Conservation (phyloP, 306 rosid genomes). For the Trichosanthes cucumerina region DNA sequence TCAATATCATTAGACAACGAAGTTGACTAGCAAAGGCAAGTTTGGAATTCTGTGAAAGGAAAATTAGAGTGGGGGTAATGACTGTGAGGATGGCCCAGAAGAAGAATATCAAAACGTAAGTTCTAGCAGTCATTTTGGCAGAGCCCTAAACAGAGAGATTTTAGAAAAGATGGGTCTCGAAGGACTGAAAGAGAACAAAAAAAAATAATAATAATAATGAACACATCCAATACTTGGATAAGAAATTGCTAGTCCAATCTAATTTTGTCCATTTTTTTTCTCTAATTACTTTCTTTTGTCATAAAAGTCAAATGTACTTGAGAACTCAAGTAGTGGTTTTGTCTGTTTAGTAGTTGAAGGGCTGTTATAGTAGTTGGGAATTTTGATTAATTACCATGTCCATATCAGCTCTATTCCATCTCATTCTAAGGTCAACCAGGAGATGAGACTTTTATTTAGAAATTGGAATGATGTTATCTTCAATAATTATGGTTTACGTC, state of each 20-base stretch:
- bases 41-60: constrained; percentile 58
- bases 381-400: constrained; percentile 24
- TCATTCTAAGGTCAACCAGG: not conserved
- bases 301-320: no score
- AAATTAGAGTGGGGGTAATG: constrained; percentile 64
- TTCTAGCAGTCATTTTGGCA: constrained; percentile 50
- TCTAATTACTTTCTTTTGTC: not conserved
- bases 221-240: not conserved
- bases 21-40: constrained; percentile 15
- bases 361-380: constrained; percentile 43
- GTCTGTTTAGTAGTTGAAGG: constrained; percentile 53
- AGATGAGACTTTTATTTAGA: not conserved
- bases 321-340: constrained; percentile 23
- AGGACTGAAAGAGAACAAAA: not conserved
- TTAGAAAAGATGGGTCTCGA: no score
- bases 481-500: not conserved
- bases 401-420: constrained; percentile 36
- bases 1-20: not conserved
- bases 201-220: no score
- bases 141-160: not conserved
- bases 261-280: not conserved
- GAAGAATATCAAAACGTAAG: constrained; percentile 54
- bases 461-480: not conserved
- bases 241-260: not conserved
- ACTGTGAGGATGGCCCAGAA: constrained; percentile 72